phyloP scores from a whole-genome alignment of 1,139 yeast species.

The Hansenula sp. region DNA sequence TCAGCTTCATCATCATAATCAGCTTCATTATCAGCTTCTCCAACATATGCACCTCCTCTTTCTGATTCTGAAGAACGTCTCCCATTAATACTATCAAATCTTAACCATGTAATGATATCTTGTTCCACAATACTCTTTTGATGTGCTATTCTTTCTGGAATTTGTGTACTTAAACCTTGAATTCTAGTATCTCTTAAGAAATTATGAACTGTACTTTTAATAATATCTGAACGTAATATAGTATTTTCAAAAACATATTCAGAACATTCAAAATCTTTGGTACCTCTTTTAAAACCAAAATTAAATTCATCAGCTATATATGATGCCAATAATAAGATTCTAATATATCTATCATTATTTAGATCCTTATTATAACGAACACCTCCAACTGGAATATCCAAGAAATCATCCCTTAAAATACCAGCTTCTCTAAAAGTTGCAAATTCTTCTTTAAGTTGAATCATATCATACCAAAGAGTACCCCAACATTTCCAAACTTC shows the following conservation, averaged over 20 bases:
- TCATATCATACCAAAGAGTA: slow-evolving; percentile 68
- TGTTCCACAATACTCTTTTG: neutral
- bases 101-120: neutral
- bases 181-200: slow-evolving; percentile 5
- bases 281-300: slow-evolving; percentile 50
- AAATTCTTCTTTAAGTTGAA: slow-evolving; percentile 47
- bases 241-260: neutral
- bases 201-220: slow-evolving; percentile 3
- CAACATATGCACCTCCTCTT: neutral
- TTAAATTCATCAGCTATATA: slow-evolving; percentile 45
- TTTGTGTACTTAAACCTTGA: neutral
- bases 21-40: slow-evolving; percentile 18
- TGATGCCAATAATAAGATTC: slow-evolving; percentile 47
- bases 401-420: slow-evolving; percentile 48
- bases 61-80: slow-evolving; percentile 6
- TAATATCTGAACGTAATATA: neutral
- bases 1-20: slow-evolving; percentile 15
- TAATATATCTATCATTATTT: slow-evolving; percentile 43
- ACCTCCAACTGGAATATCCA: slow-evolving; percentile 65
- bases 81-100: neutral
- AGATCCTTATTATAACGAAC: slow-evolving; percentile 38
- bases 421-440: slow-evolving; percentile 53
- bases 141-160: neutral
- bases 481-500: slow-evolving; percentile 90
- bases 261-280: slow-evolving; percentile 23